Percentiles rank a stretch among this genome's conserved stretches.
Evolutionary conservation across 2,329 filamentous ascomycete genomes (phyloP).

Genomic region (Penicillium hesseltinei): DNA sequence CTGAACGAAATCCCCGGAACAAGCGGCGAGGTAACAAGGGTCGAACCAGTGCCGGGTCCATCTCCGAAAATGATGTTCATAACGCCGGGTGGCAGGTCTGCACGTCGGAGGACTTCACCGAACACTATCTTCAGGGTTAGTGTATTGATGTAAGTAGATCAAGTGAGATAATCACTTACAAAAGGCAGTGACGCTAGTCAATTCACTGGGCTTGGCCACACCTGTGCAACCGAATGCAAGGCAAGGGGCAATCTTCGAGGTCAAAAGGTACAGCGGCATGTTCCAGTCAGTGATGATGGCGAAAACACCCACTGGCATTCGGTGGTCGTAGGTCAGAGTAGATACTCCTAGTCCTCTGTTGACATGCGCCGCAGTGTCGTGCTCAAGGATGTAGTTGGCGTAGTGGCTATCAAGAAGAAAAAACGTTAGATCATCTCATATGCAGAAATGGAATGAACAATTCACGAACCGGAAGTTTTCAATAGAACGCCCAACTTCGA

Average conservation of each 20-base stretch:
- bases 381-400: background rate
- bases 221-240: background rate
- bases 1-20: background rate
- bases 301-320: background rate
- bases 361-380: background rate
- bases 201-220: background rate
- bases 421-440: background rate
- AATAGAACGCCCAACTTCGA: background rate
- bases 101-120: background rate
- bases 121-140: background rate
- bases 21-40: background rate
- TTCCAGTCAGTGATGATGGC: background rate
- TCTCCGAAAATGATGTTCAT: background rate
- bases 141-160: too few relatives aligned
- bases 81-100: background rate
- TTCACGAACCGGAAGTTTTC: background rate
- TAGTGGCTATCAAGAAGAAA: background rate
- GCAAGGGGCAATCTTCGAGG: background rate
- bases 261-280: background rate
- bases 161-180: background rate
- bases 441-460: background rate
- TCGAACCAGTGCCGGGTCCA: background rate
- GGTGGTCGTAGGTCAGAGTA: background rate
- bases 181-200: background rate
- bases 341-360: background rate